A percentile compares a stretch with the other conserved stretches of the same genome.
These are phyloP conservation scores for Nicotiana tomentosiformis DNA, from an alignment of 257 asterid species.

Conservation along the genomic window DNA sequence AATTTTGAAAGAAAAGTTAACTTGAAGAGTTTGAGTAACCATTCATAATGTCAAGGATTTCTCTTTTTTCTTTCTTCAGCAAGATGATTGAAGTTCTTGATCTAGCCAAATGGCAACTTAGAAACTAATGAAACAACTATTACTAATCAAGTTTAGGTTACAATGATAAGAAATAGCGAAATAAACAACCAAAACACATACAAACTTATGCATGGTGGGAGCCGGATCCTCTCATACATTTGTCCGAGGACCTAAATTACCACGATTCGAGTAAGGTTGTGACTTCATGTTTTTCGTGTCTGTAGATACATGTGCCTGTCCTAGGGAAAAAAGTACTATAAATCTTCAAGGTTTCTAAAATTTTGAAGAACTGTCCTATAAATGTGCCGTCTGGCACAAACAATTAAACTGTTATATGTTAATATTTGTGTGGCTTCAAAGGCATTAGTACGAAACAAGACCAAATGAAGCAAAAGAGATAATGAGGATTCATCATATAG, in stretches of 20 bases:
- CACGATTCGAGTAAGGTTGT: background rate
- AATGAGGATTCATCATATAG: background rate
- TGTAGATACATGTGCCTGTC: background rate
- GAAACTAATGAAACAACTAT: background rate
- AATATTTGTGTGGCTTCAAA: background rate
- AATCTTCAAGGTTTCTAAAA: background rate
- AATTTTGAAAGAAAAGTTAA: background rate
- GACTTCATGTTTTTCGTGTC: background rate
- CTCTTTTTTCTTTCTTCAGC: background rate
- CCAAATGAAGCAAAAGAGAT: background rate
- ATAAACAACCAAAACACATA: background rate
- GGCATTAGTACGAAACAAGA: background rate
- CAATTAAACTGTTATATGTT: background rate
- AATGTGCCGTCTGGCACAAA: background rate
- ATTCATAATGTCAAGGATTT: background rate
- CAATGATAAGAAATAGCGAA: background rate
- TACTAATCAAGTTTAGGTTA: background rate
- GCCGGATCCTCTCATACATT: background rate
- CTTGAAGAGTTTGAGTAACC: background rate
- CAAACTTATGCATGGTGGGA: background rate
- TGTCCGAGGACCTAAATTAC: background rate
- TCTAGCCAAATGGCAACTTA: background rate
- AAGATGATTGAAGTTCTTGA: background rate
- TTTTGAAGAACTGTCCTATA: background rate
- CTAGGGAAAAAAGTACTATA: background rate